Base-by-base conservation (phyloP, 116 monocot species). In the Trichopus zeylanicus region DNA sequence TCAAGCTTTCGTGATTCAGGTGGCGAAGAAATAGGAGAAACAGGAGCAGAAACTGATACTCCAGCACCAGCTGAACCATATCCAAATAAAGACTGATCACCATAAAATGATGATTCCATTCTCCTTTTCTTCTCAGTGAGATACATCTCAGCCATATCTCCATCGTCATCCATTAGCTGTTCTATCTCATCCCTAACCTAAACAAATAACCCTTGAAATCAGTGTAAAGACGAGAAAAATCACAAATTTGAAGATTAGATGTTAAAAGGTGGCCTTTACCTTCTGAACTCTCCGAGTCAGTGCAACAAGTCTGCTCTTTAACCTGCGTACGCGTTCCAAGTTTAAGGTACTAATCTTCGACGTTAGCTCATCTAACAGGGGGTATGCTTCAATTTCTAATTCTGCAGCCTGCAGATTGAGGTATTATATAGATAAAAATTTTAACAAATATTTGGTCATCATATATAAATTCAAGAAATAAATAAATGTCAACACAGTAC, bases 61-160 rank as follows among this genome's bases (percentile, higher is more conserved):
- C 62, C 79, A 55, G 62, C 65, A n/a, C n/a, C n/a, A 31, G 42
- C 34, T 61, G 78, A 75, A 62, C 47, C 69, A 55, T 65, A 80
- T 42, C 72, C 79, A 34, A 67, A 46, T 30, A 84, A 57, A 59
- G 89, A 74, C 55, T 76, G 82, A 21, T 89, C 89, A 15, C 81
- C 86, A 67, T 65, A 81, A 38, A 86, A 73, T 46, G 86, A 80
- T 37, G 65, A 13, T 81, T 92, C 97, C 75, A 82, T 67, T 30
- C 77, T 62, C 58, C 60, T 73, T 38, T 88, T 98, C 77, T 98
- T 98, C 64, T 91, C 97, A 13, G 91, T 91, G 9, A 98, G 80
- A 69, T 98, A 91, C 97, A 98, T 98, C 73, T 98, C 97, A 21
- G 97, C 97, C 97, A 98, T 98, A 66, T 98, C 91, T 49, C 91